Conservation (phyloP, 1,284 basidiomycete genomes). For the Cutaneotrichosporon cutaneum region DNA sequence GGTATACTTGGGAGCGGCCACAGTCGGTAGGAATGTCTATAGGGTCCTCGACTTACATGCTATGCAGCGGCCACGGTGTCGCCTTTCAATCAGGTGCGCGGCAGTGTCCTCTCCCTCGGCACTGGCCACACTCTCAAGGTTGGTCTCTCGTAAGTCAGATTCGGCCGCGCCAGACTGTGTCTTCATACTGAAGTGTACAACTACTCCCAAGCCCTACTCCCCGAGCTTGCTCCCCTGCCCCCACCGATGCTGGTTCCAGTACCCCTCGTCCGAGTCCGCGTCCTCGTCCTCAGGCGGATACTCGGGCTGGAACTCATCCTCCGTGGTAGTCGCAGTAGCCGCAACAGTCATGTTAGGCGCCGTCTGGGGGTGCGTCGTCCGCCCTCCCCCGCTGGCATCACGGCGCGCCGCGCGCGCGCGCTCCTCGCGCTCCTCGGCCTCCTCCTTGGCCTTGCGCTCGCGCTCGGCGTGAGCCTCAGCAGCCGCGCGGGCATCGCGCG, state of each 20-base stretch:
- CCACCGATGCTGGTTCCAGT: conserved; percentile 19
- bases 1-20: too few relatives aligned
- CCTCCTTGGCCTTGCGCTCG: background rate
- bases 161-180: too few relatives aligned
- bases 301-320: conserved; percentile 2
- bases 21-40: too few relatives aligned
- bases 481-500: conserved; percentile 27
- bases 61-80: too few relatives aligned
- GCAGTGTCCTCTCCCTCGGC: too few relatives aligned
- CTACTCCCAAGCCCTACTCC: background rate
- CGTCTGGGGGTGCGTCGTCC: background rate
- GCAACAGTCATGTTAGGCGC: conserved; percentile 1
- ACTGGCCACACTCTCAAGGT: too few relatives aligned
- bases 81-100: too few relatives aligned
- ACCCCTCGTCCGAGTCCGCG: conserved; percentile 21
- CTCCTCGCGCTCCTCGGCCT: background rate
- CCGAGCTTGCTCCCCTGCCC: conserved; percentile 21
- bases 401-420: background rate
- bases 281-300: conserved; percentile 19
- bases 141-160: too few relatives aligned
- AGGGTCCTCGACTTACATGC: too few relatives aligned
- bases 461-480: conserved; percentile 13
- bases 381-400: background rate
- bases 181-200: background rate
- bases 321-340: background rate